Evolutionary conservation across 306 rosid genomes (phyloP).

Genomic region (Gleditsia sinensis): DNA sequence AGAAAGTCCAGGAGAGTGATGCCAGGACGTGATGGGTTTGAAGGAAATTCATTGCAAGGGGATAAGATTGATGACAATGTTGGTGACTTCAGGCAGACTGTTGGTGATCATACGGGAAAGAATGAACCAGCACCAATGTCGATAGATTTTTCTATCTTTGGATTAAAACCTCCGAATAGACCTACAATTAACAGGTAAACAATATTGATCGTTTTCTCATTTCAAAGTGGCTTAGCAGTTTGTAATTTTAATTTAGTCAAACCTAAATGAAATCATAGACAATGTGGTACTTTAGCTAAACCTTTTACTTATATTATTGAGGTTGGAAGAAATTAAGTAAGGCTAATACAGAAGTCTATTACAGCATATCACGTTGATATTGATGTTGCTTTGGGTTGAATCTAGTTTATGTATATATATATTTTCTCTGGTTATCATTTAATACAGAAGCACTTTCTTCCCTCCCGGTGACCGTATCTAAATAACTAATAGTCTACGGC

Average conservation of each 20-base stretch:
- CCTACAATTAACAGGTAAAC: slow-evolving; percentile 92
- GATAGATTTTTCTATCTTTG: slow-evolving; percentile 89
- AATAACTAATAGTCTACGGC: no score
- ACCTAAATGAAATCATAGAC: neutral
- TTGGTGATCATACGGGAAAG: slow-evolving; percentile 67
- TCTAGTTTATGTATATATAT: no score
- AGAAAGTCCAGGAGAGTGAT: slow-evolving; percentile 91
- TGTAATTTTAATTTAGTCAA: slow-evolving; percentile 9
- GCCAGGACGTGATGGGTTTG: slow-evolving; percentile 81
- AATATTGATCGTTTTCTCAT: neutral
- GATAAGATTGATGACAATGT: slow-evolving; percentile 60
- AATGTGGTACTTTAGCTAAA: slow-evolving; percentile 4
- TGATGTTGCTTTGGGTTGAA: no score
- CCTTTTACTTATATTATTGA: slow-evolving; percentile 15
- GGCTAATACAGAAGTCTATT: neutral
- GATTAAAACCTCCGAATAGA: slow-evolving; percentile 85
- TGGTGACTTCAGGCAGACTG: slow-evolving; percentile 52
- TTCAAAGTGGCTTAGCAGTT: slow-evolving; percentile 21
- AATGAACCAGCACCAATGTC: slow-evolving; percentile 78
- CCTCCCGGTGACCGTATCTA: no score
- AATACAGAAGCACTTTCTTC: no score
- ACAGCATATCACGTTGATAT: neutral
- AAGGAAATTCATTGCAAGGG: slow-evolving; percentile 59
- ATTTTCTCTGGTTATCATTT: no score
- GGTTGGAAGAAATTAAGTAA: neutral